phyloP scores from a whole-genome alignment of 129 eudicot genomes.

The Logfia minima region DNA sequence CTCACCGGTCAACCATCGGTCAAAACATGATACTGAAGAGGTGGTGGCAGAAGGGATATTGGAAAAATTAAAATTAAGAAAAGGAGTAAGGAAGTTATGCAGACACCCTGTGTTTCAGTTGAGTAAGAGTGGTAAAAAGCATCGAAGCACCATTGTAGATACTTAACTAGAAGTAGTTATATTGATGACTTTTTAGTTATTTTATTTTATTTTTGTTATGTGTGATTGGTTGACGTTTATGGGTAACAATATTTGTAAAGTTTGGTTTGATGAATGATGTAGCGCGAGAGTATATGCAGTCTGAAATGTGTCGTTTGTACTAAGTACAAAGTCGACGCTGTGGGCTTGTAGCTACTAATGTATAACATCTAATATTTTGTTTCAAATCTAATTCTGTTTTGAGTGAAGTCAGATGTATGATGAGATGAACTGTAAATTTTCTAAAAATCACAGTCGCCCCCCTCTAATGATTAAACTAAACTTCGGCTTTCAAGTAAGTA shows the following conservation, averaged over 20 bases:
- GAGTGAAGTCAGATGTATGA: neutral
- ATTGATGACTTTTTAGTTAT: neutral
- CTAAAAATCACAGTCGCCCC: neutral
- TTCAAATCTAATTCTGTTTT: neutral
- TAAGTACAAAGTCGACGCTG: constrained; percentile 21
- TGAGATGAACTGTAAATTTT: neutral
- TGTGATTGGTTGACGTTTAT: constrained; percentile 11
- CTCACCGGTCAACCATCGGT: constrained; percentile 35
- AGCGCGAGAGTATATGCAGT: neutral
- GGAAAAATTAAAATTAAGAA: constrained; percentile 50
- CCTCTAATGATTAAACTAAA: neutral
- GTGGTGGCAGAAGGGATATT: constrained; percentile 52
- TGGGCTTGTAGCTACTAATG: constrained; percentile 17
- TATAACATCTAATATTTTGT: neutral
- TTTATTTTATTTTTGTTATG: constrained; percentile 9
- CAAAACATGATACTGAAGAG: constrained; percentile 33
- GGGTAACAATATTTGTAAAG: constrained; percentile 8
- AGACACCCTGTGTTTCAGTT: constrained; percentile 67
- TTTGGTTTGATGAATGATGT: constrained; percentile 29
- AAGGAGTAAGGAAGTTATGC: constrained; percentile 56
- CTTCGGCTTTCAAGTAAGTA: neutral
- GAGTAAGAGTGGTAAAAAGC: constrained; percentile 38
- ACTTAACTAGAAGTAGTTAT: constrained; percentile 4
- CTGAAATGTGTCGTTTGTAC: constrained; percentile 23
- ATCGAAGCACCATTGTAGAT: constrained; percentile 25